A percentile compares a stretch with the other conserved stretches of the same genome.
phyloP scores from a whole-genome alignment of 1,139 yeast species.

The Meyerozyma guilliermondii region DNA sequence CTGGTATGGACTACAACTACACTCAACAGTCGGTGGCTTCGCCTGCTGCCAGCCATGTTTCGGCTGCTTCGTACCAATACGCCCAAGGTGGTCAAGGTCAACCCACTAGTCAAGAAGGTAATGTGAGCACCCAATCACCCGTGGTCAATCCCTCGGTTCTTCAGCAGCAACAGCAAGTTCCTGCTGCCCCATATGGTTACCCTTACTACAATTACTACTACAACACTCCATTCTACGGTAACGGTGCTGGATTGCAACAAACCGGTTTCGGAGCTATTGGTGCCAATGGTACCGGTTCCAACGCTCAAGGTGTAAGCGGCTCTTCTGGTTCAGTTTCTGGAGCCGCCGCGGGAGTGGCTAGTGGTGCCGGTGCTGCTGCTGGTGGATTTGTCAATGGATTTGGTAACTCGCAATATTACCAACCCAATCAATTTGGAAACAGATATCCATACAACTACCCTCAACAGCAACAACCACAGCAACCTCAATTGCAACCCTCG shows the following conservation, averaged over 20 bases:
- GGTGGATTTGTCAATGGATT: slow-evolving; percentile 12
- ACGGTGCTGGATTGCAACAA: slow-evolving; percentile 21
- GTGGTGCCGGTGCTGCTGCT: slow-evolving; percentile 11
- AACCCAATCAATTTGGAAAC: slow-evolving; percentile 32
- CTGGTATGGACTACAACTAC: slow-evolving; percentile 41
- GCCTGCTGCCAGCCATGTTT: slow-evolving; percentile 33
- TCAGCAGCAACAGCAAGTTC: slow-evolving; percentile 15
- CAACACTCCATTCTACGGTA: slow-evolving; percentile 39
- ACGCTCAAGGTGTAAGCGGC: slow-evolving; percentile 9
- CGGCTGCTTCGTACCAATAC: slow-evolving; percentile 20
- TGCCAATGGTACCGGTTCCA: slow-evolving; percentile 10
- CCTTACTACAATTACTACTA: slow-evolving; percentile 44
- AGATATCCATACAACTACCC: slow-evolving; percentile 38
- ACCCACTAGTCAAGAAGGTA: slow-evolving; percentile 10
- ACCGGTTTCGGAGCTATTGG: slow-evolving; percentile 15
- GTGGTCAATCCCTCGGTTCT: slow-evolving; percentile 7
- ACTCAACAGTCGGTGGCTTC: slow-evolving; percentile 30
- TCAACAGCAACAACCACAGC: slow-evolving; percentile 19
- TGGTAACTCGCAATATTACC: slow-evolving; percentile 28
- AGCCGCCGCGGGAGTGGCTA: slow-evolving; percentile 9
- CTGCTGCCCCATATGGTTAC: slow-evolving; percentile 38
- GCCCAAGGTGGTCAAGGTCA: slow-evolving; percentile 12
- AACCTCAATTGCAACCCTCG: slow-evolving; percentile 8
- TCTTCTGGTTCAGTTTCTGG: slow-evolving; percentile 3
- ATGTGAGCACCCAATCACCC: slow-evolving; percentile 8